Percentiles rank a stretch among this genome's conserved stretches.
Evolutionary conservation across 257 asterid genomes (phyloP).

Genomic region (Scutellaria barbata): DNA sequence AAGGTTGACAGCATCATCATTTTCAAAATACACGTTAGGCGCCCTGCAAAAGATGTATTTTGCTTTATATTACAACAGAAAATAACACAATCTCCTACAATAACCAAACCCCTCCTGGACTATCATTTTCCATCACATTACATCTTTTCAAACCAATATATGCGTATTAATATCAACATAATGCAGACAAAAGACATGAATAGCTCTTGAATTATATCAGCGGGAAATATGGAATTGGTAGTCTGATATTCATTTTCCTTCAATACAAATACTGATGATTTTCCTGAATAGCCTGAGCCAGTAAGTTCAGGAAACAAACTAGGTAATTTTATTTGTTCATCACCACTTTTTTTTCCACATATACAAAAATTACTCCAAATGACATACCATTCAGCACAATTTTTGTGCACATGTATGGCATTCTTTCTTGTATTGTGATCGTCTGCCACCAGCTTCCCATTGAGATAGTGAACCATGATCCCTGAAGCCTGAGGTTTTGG

Average conservation of each 20-base stretch:
- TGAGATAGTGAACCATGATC: slow-evolving; percentile 67
- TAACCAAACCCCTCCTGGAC: slow-evolving; percentile 16
- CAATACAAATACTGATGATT: slow-evolving; percentile 11
- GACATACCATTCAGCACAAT: slow-evolving; percentile 86
- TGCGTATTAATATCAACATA: neutral
- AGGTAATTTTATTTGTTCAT: neutral
- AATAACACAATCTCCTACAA: slow-evolving; percentile 5
- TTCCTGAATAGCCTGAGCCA: slow-evolving; percentile 9
- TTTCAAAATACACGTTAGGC: slow-evolving; percentile 85
- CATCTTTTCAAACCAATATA: neutral
- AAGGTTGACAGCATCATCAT: slow-evolving; percentile 67
- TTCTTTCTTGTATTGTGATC: slow-evolving; percentile 42
- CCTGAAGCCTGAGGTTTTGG: slow-evolving; percentile 70
- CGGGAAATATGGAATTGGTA: neutral
- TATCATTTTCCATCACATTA: slow-evolving; percentile 9
- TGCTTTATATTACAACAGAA: neutral
- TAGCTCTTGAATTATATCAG: slow-evolving; percentile 8
- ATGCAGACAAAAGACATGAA: neutral
- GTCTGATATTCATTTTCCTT: slow-evolving; percentile 12
- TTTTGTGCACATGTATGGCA: slow-evolving; percentile 67
- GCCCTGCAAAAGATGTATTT: slow-evolving; percentile 69
- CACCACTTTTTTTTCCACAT: neutral
- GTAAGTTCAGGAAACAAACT: slow-evolving; percentile 19
- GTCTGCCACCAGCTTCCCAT: slow-evolving; percentile 58
- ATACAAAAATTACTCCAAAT: neutral